Evolutionary conservation across 169 alveolate genomes (phyloP).

Genomic region (Plasmodium yoelii): DNA sequence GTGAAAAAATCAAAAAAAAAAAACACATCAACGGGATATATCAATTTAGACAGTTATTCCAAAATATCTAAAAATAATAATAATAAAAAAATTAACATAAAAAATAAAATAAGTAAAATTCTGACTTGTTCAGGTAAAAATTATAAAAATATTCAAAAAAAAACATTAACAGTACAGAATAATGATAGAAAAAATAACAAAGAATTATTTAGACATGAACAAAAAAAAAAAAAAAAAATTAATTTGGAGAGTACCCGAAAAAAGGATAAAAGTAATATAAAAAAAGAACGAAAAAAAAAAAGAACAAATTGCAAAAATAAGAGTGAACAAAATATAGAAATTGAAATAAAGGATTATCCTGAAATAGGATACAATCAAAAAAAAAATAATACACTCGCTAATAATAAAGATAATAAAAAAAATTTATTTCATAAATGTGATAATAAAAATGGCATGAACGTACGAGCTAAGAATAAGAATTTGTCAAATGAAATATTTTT

Average conservation of each 20-base stretch:
- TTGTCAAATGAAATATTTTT: slow-evolving; percentile 7
- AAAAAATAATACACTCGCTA: background rate
- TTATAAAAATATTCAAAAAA: slow-evolving; percentile 15
- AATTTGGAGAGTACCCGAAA: slow-evolving; percentile 11
- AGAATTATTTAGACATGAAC: background rate
- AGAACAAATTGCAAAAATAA: background rate
- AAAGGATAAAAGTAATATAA: background rate
- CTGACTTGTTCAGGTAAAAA: slow-evolving; percentile 20
- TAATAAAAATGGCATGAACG: slow-evolving; percentile 13
- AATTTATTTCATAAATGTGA: background rate
- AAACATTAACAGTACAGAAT: background rate
- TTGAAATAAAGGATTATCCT: no score
- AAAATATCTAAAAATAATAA: background rate
- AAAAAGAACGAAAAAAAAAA: background rate
- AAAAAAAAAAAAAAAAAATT: background rate
- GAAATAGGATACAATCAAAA: background rate
- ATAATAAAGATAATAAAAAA: slow-evolving; percentile 1
- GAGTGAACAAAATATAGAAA: slow-evolving; percentile 5
- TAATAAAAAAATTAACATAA: background rate
- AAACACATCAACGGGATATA: background rate
- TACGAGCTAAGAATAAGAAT: slow-evolving; percentile 9
- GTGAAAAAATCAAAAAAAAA: slow-evolving; percentile 10
- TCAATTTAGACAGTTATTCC: slow-evolving; percentile 9
- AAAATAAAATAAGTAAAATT: background rate
- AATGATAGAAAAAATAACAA: background rate